Conservation (phyloP, 768 basidiomycete genomes). For the Tulasnella sp. region DNA sequence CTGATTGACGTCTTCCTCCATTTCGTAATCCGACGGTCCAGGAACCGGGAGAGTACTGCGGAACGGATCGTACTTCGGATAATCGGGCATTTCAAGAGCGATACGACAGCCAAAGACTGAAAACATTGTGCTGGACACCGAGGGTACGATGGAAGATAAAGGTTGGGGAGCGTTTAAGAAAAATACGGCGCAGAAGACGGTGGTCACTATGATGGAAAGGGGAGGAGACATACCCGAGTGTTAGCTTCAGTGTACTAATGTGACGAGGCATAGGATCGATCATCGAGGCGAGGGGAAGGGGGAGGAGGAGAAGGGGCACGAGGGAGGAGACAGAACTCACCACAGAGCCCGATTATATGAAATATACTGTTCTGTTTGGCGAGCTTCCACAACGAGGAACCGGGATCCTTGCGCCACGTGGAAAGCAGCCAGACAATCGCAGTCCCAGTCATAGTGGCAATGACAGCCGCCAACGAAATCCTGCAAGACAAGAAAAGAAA, state of each 20-base stretch:
- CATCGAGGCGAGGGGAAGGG: background rate
- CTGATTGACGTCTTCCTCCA: background rate
- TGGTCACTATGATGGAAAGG: background rate
- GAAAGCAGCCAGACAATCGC: background rate
- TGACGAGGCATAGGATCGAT: background rate
- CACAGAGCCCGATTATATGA: background rate
- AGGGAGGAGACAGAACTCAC: background rate
- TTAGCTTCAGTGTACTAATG: background rate
- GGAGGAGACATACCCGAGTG: background rate
- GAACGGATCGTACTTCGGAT: background rate
- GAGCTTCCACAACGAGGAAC: background rate
- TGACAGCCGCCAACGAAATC: background rate
- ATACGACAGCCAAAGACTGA: slow-evolving; percentile 1
- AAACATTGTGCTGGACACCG: background rate
- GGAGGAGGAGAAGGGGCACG: background rate
- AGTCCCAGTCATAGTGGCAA: background rate
- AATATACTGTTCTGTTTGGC: background rate
- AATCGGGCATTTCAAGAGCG: background rate
- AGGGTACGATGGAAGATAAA: slow-evolving; percentile 7
- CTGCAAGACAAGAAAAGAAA: background rate
- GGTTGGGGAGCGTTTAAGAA: background rate
- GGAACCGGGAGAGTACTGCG: background rate
- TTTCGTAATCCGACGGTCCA: background rate
- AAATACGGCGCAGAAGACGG: background rate
- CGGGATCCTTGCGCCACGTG: background rate